Evolutionary conservation across 2,329 filamentous ascomycete species (phyloP).

Genomic region (Mycosphaerella sp.): DNA sequence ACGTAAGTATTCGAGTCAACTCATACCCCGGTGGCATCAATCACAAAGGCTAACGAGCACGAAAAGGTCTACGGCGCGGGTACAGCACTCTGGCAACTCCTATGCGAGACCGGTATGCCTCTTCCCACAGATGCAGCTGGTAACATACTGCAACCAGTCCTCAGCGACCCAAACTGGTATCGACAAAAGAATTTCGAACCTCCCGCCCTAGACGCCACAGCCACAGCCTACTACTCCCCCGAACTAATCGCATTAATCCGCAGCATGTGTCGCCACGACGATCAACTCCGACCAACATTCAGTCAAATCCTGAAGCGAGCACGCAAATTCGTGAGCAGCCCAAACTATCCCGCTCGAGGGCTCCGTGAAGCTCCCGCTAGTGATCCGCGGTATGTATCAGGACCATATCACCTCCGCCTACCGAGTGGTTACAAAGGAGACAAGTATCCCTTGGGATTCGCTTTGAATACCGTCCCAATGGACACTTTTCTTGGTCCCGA

Average conservation of each 20-base stretch:
- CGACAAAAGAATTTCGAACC: background rate
- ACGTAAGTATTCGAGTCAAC: background rate
- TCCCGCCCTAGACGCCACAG: slow-evolving; percentile 1
- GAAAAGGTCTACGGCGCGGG: background rate
- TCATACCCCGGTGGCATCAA: background rate
- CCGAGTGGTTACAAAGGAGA: no score
- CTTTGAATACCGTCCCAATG: no score
- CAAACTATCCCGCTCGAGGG: background rate
- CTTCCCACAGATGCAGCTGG: background rate
- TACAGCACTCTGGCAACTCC: background rate
- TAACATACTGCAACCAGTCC: background rate
- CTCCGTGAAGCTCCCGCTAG: slow-evolving; percentile 1
- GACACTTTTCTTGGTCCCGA: no score
- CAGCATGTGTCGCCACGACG: background rate
- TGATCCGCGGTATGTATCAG: background rate
- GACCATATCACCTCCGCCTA: background rate
- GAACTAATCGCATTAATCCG: background rate
- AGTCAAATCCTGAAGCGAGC: background rate
- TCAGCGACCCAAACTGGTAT: background rate
- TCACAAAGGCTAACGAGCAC: background rate
- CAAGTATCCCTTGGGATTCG: no score
- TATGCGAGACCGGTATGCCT: background rate
- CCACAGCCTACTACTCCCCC: background rate
- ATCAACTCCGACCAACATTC: background rate
- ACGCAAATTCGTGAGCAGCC: background rate